These are phyloP conservation scores for Biscogniauxia sp. DNA, from an alignment of 2,329 filamentous ascomycete genomes.

Conservation along the genomic window DNA sequence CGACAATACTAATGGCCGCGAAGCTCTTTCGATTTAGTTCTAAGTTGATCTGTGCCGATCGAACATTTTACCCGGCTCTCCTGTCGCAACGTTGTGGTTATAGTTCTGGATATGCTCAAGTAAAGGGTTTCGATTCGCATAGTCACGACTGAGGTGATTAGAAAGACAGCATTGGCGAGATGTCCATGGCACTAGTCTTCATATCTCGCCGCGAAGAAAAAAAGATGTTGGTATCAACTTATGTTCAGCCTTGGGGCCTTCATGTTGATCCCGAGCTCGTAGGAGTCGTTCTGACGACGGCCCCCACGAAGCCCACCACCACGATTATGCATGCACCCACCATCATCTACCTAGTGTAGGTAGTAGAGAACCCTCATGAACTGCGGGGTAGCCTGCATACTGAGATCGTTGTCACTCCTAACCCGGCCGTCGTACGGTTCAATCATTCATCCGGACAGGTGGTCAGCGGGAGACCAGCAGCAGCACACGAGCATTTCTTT, in stretches of 20 bases:
- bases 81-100: conserved; percentile 32
- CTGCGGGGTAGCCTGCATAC: background rate
- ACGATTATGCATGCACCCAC: background rate
- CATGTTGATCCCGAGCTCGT: conserved; percentile 34
- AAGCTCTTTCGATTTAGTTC: no score
- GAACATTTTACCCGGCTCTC: conserved; percentile 33
- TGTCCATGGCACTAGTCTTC: conserved; percentile 28
- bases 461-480: background rate
- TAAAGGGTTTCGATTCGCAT: conserved; percentile 31
- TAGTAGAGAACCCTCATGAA: background rate
- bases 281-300: background rate
- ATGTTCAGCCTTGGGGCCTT: conserved; percentile 40
- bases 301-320: background rate
- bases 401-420: background rate
- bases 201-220: conserved; percentile 22
- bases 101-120: conserved; percentile 34
- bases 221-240: conserved; percentile 27
- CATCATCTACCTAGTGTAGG: background rate
- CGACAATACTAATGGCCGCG: no score
- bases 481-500: no score
- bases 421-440: background rate
- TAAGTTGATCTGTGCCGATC: conserved; percentile 36
- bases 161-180: conserved; percentile 22
- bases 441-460: background rate
- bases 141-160: conserved; percentile 34